Evolutionary conservation across 2,329 filamentous ascomycete genomes (phyloP).

Genomic region (Colletotrichum sp.): DNA sequence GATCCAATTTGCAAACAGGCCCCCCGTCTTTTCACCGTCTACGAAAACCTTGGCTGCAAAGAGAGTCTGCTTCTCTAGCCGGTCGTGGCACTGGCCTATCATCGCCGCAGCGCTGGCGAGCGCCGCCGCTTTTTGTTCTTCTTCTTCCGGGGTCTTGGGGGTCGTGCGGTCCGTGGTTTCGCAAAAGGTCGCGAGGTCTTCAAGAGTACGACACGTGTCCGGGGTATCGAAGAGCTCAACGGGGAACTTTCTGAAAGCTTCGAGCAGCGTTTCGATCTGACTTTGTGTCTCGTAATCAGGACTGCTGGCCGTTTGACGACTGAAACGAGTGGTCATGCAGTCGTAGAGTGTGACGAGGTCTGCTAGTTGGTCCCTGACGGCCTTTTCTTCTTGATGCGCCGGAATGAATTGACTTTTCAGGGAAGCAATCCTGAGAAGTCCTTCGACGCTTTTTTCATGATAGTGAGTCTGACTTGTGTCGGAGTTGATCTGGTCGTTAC

Average conservation of each 20-base stretch:
- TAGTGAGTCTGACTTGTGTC: not conserved
- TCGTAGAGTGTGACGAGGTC: not conserved
- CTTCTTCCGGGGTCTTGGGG: not conserved
- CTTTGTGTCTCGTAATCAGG: not conserved
- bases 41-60: not conserved
- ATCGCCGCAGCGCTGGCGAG: not conserved
- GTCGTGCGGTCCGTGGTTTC: not conserved
- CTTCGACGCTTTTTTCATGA: not conserved
- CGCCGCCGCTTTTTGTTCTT: not conserved
- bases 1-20: not conserved
- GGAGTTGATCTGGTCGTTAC: not conserved
- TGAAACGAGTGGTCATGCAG: not conserved
- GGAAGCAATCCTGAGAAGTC: not conserved
- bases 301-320: not conserved
- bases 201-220: not conserved
- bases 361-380: not conserved
- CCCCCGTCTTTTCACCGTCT: not conserved
- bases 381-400: not conserved
- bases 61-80: not conserved
- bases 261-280: not conserved
- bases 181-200: not conserved
- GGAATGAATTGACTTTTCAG: not conserved
- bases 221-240: not conserved
- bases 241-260: not conserved
- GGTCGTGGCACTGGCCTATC: not conserved